Evolutionary conservation across 495 filamentous ascomycete species (phyloP), one percentile per base, ranked within the genome.

Genomic region (Aspergillus ellipticus): DNA sequence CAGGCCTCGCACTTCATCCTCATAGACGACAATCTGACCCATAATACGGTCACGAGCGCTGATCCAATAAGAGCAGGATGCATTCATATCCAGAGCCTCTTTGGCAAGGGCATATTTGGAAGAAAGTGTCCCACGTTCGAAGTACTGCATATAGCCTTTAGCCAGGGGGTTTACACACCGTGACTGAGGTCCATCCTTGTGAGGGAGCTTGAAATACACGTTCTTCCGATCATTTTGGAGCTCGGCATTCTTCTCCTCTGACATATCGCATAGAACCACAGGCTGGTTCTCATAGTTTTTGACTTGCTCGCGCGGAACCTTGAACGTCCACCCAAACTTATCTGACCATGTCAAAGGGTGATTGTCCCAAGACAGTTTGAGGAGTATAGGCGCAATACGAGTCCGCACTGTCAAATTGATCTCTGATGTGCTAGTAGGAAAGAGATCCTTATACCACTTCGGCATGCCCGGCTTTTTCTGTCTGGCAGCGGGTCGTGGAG

Each of bases 11-110:
- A 83, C 60, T 47, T 95, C 83, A 43, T 84, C 77, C 51, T 89
- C 76, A 60, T 96, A 96, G 7, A 99, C 87, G 16, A 96, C 93
- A 78, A 97, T 87, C 67, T 99, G 94, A 20, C 86, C 87, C 79
- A 78, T 89, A 57, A 99, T 97, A 45, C 94, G 81, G 63, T 96
- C 90, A 52, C 94, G 80, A 17, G 95, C 91, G 60, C 88, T 94
- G 53, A 97, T 97, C 94, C 94, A 99, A 71, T 99, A 99, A 1
- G 92, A 96, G 65, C 94, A 99, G 0, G 89, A 92, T 2, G 92
- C 90, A 63, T 99, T 99, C 95, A 97, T 97, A 53, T 97, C 88
- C 51, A 97, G 77, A 5, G 94, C 94, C 66, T 96, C 90, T 62
- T 92, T 96, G 0, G 94, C 94, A 62, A 96, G 90, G 0, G 85